Percentiles rank a stretch among this genome's conserved stretches.
phyloP scores from a whole-genome alignment of 345 rosid species.

The Moricandia arvensis region DNA sequence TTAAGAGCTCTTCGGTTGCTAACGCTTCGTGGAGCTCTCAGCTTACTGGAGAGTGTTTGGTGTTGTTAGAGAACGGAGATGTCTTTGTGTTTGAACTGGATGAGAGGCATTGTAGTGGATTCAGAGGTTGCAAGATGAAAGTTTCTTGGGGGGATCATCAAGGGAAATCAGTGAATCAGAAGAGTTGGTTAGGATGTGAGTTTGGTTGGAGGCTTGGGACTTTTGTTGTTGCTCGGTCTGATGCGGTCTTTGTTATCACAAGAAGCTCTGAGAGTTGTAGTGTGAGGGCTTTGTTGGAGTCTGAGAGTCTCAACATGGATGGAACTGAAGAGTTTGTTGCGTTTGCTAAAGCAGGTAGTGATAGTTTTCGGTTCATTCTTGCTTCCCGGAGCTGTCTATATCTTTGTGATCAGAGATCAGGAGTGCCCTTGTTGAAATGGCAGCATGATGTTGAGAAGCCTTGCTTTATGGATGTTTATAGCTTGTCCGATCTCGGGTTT shows the following conservation, averaged over 20 bases:
- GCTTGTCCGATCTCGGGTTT: slow-evolving; percentile 57
- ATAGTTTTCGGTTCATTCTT: slow-evolving; percentile 54
- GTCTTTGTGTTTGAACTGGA: slow-evolving; percentile 61
- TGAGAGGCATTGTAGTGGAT: slow-evolving; percentile 10
- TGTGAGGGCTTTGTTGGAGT: slow-evolving; percentile 47
- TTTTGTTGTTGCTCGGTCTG: slow-evolving; percentile 53
- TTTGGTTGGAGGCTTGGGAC: slow-evolving; percentile 63
- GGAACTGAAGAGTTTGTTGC: slow-evolving; percentile 49
- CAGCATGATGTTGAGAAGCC: slow-evolving; percentile 57
- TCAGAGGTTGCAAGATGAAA: slow-evolving; percentile 48
- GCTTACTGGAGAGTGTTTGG: slow-evolving; percentile 47
- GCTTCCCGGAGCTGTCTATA: slow-evolving; percentile 49
- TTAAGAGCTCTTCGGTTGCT: slow-evolving; percentile 46
- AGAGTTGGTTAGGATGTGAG: slow-evolving; percentile 63
- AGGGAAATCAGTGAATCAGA: not conserved
- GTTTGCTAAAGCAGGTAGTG: slow-evolving; percentile 47
- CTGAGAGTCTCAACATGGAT: slow-evolving; percentile 42
- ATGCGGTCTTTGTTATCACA: slow-evolving; percentile 57
- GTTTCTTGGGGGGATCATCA: slow-evolving; percentile 44
- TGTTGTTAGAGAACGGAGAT: slow-evolving; percentile 59
- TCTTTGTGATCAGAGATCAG: slow-evolving; percentile 62
- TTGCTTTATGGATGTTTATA: slow-evolving; percentile 52
- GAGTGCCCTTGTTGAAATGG: slow-evolving; percentile 63
- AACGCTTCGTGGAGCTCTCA: slow-evolving; percentile 61
- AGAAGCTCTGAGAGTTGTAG: slow-evolving; percentile 42